These are phyloP conservation scores for Neopestalotiopsis sp. DNA, from an alignment of 2,329 filamentous ascomycete species.

Conservation along the genomic window DNA sequence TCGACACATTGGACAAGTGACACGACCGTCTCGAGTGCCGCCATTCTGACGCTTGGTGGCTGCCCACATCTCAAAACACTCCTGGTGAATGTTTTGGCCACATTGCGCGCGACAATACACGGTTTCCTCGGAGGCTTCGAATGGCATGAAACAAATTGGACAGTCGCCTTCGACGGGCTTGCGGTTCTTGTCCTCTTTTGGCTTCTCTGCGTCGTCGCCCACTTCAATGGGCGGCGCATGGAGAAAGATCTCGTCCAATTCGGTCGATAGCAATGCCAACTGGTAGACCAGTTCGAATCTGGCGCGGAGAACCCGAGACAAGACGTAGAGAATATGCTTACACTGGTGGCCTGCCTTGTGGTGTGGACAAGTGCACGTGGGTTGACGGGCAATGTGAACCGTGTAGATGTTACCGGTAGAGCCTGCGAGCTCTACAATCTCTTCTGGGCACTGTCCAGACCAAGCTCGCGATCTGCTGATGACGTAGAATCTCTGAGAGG, in stretches of 20 bases:
- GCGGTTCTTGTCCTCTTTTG: conserved; percentile 43
- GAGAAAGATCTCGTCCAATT: conserved; percentile 64
- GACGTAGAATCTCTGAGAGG: conserved; percentile 46
- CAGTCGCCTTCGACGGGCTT: conserved; percentile 60
- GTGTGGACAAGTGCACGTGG: conserved; percentile 63
- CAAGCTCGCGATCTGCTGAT: conserved; percentile 45
- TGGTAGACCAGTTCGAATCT: conserved; percentile 64
- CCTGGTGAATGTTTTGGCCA: conserved; percentile 60
- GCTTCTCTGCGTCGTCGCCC: conserved; percentile 29
- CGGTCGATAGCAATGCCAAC: conserved; percentile 61
- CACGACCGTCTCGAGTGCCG: conserved; percentile 33
- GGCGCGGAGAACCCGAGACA: conserved; percentile 65
- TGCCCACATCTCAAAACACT: conserved; percentile 62
- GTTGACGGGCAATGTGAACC: conserved; percentile 56
- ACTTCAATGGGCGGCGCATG: conserved; percentile 56
- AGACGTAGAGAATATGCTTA: conserved; percentile 70
- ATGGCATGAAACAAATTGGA: conserved; percentile 61
- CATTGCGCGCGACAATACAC: conserved; percentile 60
- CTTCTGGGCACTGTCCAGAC: conserved; percentile 46
- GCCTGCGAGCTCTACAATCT: conserved; percentile 64
- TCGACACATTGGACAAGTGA: conserved; percentile 68
- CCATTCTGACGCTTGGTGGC: conserved; percentile 46
- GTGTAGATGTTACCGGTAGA: conserved; percentile 71
- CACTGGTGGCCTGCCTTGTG: conserved; percentile 61
- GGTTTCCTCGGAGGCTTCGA: conserved; percentile 44